These are phyloP conservation scores for Nakazawaea siamensis DNA, from an alignment of 805 yeast species.

Conservation along the genomic window DNA sequence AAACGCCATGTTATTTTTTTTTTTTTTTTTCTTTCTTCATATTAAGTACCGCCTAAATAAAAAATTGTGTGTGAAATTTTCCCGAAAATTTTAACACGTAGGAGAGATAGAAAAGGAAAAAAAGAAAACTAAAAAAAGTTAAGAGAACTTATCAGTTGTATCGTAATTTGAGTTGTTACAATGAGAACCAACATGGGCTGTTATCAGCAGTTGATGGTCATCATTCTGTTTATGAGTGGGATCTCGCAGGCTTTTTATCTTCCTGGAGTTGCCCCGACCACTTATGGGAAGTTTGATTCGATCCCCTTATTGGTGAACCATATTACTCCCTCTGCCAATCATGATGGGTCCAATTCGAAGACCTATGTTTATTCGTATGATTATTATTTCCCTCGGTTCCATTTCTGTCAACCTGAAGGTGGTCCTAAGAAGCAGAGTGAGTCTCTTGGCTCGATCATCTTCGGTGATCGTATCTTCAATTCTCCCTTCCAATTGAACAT, in stretches of 20 bases:
- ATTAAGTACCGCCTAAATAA: too few species aligned
- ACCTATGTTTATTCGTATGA: constrained; percentile 68
- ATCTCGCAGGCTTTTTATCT: constrained; percentile 63
- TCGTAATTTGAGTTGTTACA: too few species aligned
- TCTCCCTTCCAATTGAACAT: constrained; percentile 81
- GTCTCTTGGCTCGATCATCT: constrained; percentile 84
- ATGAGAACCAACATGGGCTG: too few species aligned
- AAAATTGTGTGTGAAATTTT: too few species aligned
- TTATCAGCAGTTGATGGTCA: too few species aligned
- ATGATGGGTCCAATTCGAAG: constrained; percentile 32
- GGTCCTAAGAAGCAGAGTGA: constrained; percentile 73
- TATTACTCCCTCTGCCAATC: constrained; percentile 65
- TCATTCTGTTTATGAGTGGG: too few species aligned
- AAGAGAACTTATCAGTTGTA: too few species aligned
- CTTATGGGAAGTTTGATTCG: constrained; percentile 63
- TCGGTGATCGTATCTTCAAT: constrained; percentile 92
- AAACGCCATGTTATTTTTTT: too few species aligned
- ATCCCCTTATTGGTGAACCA: constrained; percentile 84
- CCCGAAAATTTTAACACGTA: neutral
- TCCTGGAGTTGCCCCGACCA: constrained; percentile 95
- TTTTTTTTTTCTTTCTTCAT: too few species aligned
- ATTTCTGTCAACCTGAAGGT: constrained; percentile 70
- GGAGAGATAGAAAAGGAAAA: constrained; percentile 13
- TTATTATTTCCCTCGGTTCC: constrained; percentile 76
- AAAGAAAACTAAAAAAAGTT: constrained; percentile 20